Conservation (phyloP, 2,329 filamentous ascomycete genomes). For the Aspergillus sp. region DNA sequence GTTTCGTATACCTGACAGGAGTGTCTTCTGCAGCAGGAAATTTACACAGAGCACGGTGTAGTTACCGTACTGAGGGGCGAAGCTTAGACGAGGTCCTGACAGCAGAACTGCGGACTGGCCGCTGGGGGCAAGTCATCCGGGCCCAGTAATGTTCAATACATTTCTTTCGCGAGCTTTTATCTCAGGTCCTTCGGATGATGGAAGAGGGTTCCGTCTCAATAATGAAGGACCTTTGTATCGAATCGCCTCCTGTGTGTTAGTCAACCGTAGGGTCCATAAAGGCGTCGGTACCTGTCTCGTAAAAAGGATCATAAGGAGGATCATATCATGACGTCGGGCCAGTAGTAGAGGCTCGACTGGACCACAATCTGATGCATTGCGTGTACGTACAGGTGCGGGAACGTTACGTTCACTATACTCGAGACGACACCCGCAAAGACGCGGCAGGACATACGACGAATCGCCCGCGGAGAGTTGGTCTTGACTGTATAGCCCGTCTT, state of each 20-base stretch:
- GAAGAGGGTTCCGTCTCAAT: not conserved
- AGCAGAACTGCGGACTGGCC: not conserved
- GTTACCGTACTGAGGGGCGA: not conserved
- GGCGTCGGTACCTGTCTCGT: not conserved
- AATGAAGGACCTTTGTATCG: not conserved
- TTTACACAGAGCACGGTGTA: not conserved
- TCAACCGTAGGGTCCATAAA: slow-evolving; percentile 6
- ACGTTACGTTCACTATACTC: slow-evolving; percentile 1
- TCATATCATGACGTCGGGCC: not conserved
- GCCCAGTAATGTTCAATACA: too few relatives aligned
- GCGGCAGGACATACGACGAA: not conserved
- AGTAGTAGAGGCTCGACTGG: not conserved
- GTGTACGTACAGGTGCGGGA: not conserved
- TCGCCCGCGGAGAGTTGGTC: not conserved
- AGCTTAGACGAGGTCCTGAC: not conserved
- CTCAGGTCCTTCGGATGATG: not conserved
- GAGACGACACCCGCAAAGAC: not conserved
- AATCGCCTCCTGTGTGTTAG: not conserved
- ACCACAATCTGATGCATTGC: slow-evolving; percentile 1
- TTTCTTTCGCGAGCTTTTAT: not conserved
- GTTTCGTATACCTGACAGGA: not conserved
- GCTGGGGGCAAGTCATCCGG: too few relatives aligned
- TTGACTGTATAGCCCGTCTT: not conserved
- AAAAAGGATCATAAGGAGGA: not conserved
- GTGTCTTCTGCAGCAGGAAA: not conserved